Evolutionary conservation across 805 yeast species (phyloP), one percentile per base, ranked within the genome.

Genomic region (Saccharomyces kudriavzevii): DNA sequence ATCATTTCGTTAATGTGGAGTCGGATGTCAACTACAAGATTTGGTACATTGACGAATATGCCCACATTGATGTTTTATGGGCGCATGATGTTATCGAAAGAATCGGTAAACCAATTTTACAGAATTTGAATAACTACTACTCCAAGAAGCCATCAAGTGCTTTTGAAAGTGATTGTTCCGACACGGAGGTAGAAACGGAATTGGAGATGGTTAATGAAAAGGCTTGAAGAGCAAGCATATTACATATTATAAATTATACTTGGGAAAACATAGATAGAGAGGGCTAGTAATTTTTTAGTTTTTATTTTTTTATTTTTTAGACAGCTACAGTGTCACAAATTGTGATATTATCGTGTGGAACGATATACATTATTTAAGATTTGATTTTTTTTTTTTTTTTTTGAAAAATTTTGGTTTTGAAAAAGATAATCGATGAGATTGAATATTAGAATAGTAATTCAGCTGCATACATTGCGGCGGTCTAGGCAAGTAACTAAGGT

Each of bases 41-140:
- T 40, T 65, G 70, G 59, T 61, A 59, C 25, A 59, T 92, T 4
- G 78, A 80, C 0, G 77, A 76, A 3, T 92, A 92, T 67, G 82
- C 91, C 22, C 99, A 92, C 69, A 71, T 92, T 40, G 99, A 92
- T 69, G 96, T 90, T 0, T 73, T 91, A n/a, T 92, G 99, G 99
- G 92, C 97, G 0, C 82, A 79, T 60, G 90, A 88, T 64, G 83
- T 83, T 1, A 74, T 80, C 20, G 81, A 80, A 2, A 77, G 74
- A 47, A 78, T 92, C 14, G 96, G 94, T 0, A 68, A 67, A 49
- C 75, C 74, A n/a, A 58, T 79, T 35, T 53, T 74, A 4, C 59
- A 64, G 5, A 75, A 74, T 53, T 54, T 77, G 50, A 56, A 35
- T 17, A 35, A 35, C 13, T 35, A 35, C 17, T 35, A 35, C 22